Evolutionary conservation across 495 filamentous ascomycete genomes (phyloP).

Genomic region (Annulohypoxylon stygium): DNA sequence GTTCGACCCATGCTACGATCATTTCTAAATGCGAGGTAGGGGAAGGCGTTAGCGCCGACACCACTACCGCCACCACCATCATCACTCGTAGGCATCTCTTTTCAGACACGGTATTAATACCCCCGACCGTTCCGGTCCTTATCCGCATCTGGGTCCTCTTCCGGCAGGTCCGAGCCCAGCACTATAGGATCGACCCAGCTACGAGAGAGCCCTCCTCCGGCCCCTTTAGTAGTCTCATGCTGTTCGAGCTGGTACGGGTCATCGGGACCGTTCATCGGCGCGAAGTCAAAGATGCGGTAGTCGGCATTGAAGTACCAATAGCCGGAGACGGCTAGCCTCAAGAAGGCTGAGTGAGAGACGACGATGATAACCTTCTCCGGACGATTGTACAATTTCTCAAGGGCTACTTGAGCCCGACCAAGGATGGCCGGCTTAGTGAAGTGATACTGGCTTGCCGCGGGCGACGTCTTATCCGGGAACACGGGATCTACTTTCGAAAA

Average conservation of each 20-base stretch:
- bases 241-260: conserved; percentile 55
- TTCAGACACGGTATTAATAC: conserved; percentile 11
- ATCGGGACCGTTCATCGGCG: conserved; percentile 47
- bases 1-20: background rate
- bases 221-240: conserved; percentile 56
- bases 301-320: conserved; percentile 69
- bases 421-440: conserved; percentile 63
- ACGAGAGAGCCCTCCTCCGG: conserved; percentile 52
- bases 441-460: conserved; percentile 57
- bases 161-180: conserved; percentile 47
- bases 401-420: conserved; percentile 60
- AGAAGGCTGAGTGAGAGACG: conserved; percentile 71
- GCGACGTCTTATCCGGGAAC: conserved; percentile 68
- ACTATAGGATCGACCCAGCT: conserved; percentile 46
- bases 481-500: conserved; percentile 66
- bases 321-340: conserved; percentile 62
- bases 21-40: background rate
- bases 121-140: conserved; percentile 17
- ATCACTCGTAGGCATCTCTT: background rate
- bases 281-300: conserved; percentile 72
- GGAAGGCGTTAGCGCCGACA: background rate
- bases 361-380: conserved; percentile 73
- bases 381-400: conserved; percentile 62
- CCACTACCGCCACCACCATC: background rate
- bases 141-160: conserved; percentile 43